These are phyloP conservation scores for Trichocladium antarcticum DNA, from an alignment of 495 filamentous ascomycete genomes.

Conservation along the genomic window DNA sequence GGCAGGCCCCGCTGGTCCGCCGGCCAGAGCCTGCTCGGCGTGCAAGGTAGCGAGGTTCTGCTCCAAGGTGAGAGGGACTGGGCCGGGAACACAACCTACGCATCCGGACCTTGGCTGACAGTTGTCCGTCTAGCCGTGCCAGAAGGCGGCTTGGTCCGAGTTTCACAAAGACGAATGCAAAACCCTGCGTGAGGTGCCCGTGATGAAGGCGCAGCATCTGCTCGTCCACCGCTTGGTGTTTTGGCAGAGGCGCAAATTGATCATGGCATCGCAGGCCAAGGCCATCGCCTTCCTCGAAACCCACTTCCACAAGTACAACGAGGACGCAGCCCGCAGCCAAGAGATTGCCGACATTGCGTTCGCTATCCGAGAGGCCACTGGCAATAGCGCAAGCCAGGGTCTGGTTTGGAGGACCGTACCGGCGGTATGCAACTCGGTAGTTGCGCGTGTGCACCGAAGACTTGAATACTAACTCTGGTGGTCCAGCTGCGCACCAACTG, in stretches of 20 bases:
- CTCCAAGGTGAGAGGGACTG: too few relatives aligned
- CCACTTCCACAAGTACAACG: slow-evolving; percentile 12
- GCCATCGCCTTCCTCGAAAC: slow-evolving; percentile 10
- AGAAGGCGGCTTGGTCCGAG: slow-evolving; percentile 13
- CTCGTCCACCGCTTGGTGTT: slow-evolving; percentile 12
- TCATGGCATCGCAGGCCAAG: slow-evolving; percentile 7
- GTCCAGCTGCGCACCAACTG: slow-evolving; percentile 17
- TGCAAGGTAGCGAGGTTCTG: slow-evolving; percentile 58
- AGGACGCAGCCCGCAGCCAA: background rate
- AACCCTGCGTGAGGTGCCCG: slow-evolving; percentile 5
- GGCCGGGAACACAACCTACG: too few relatives aligned
- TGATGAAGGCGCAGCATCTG: slow-evolving; percentile 9
- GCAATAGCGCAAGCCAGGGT: slow-evolving; percentile 3
- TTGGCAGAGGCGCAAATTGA: slow-evolving; percentile 6
- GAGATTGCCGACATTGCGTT: slow-evolving; percentile 11
- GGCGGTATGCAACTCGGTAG: background rate
- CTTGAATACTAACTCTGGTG: background rate
- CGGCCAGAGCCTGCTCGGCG: slow-evolving; percentile 46
- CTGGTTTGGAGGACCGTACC: slow-evolving; percentile 16
- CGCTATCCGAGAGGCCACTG: slow-evolving; percentile 4
- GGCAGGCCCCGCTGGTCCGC: background rate
- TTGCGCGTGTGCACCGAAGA: too few relatives aligned
- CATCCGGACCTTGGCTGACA: background rate
- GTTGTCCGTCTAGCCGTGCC: slow-evolving; percentile 10
- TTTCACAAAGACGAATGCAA: slow-evolving; percentile 23